These are phyloP conservation scores for Alternaria atra DNA, from an alignment of 2,329 filamentous ascomycete species.

Conservation along the genomic window DNA sequence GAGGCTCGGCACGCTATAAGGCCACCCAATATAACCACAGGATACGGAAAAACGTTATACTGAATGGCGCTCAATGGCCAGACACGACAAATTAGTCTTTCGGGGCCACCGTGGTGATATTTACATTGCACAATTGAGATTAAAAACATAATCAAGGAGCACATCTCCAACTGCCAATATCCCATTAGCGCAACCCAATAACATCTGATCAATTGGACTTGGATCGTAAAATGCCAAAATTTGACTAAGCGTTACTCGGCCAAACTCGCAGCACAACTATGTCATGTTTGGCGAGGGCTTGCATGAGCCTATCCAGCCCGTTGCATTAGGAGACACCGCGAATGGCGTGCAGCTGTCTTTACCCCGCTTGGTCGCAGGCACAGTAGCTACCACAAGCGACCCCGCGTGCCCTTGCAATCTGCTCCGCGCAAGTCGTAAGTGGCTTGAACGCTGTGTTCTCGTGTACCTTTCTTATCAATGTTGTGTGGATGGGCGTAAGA, in stretches of 20 bases:
- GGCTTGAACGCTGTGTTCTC: background rate
- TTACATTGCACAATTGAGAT: background rate
- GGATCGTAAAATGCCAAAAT: background rate
- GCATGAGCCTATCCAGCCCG: slow-evolving; percentile 3
- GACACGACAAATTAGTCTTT: background rate
- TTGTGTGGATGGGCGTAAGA: background rate
- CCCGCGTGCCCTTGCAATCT: background rate
- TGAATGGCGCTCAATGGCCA: background rate
- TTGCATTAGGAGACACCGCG: background rate
- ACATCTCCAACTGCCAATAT: background rate
- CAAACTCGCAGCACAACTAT: background rate
- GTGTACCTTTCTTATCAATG: background rate
- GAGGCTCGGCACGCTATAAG: background rate
- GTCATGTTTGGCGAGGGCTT: slow-evolving; percentile 1
- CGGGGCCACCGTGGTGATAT: background rate
- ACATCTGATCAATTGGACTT: background rate
- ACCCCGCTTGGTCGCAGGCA: background rate
- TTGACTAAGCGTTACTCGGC: background rate
- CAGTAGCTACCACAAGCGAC: background rate
- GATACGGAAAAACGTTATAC: background rate
- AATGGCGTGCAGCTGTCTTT: slow-evolving; percentile 5
- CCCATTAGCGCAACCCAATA: background rate
- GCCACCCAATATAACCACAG: background rate
- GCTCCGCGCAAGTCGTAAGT: background rate
- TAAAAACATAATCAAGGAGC: background rate